Evolutionary conservation across 257 asterid species (phyloP).

Genomic region (Pogostemon cablin): DNA sequence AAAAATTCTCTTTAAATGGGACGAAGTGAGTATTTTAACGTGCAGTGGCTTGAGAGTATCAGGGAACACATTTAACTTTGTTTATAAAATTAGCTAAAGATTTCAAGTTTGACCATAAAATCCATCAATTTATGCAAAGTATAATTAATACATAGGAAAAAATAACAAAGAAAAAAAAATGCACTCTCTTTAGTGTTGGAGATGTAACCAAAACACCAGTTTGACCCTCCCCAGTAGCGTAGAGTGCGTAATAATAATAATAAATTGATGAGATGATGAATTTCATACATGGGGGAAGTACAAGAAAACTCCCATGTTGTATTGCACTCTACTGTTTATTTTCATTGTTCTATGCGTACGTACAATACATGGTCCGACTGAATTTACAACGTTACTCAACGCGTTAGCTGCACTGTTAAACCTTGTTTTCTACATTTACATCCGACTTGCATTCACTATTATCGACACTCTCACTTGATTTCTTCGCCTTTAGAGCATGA

Average conservation of each 20-base stretch:
- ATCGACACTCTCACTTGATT: conserved; percentile 45
- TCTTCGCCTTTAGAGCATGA: conserved; percentile 46
- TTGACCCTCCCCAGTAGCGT: background rate
- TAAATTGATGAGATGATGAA: conserved; percentile 3
- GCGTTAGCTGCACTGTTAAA: conserved; percentile 39
- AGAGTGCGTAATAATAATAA: background rate
- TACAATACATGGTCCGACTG: conserved; percentile 31
- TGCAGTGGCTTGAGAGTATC: no score
- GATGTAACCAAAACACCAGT: background rate
- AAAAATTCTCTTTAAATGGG: no score
- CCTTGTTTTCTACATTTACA: conserved; percentile 49
- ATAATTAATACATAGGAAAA: no score
- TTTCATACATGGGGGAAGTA: conserved; percentile 36
- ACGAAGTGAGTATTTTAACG: no score
- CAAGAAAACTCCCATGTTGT: conserved; percentile 43
- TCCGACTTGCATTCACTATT: conserved; percentile 37
- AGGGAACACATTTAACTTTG: no score
- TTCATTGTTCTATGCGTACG: conserved; percentile 16
- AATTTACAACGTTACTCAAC: conserved; percentile 52
- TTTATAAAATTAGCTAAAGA: no score
- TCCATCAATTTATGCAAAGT: no score
- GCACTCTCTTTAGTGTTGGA: no score
- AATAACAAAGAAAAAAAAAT: no score
- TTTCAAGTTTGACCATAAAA: no score
- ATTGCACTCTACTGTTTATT: conserved; percentile 29